These are phyloP conservation scores for Boletus coccyginus DNA, from an alignment of 768 basidiomycete species.

Conservation along the genomic window DNA sequence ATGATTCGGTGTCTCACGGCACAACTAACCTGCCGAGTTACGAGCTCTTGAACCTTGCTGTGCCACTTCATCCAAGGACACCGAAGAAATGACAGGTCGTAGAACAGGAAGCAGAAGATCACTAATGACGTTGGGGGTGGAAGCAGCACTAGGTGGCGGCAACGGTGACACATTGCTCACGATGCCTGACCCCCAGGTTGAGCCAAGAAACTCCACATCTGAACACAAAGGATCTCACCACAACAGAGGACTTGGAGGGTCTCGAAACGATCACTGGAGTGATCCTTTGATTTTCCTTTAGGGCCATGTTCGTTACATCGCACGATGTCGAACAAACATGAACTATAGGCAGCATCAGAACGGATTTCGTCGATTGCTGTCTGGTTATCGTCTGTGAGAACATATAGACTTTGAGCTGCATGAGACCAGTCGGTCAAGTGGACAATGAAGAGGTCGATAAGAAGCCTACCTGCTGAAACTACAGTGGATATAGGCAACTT, in stretches of 20 bases:
- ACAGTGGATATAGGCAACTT: conserved; percentile 70
- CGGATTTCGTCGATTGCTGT: conserved; percentile 67
- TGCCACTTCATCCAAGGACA: conserved; percentile 52
- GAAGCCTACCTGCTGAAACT: conserved; percentile 68
- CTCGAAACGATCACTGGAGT: conserved; percentile 45
- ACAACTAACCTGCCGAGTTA: conserved; percentile 47
- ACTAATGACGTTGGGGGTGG: conserved; percentile 65
- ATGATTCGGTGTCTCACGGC: neutral
- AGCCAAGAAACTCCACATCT: neutral
- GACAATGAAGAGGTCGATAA: neutral
- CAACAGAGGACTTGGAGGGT: conserved; percentile 66
- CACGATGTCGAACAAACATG: conserved; percentile 64
- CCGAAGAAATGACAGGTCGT: conserved; percentile 58
- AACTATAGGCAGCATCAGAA: conserved; percentile 55
- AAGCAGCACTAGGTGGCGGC: conserved; percentile 61
- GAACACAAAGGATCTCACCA: conserved; percentile 43
- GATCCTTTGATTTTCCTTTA: conserved; percentile 42
- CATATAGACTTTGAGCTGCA: conserved; percentile 87
- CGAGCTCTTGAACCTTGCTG: conserved; percentile 49
- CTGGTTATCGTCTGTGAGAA: conserved; percentile 89
- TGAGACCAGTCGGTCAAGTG: neutral
- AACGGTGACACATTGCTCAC: conserved; percentile 75
- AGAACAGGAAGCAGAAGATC: conserved; percentile 72
- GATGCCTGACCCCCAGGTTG: conserved; percentile 48
- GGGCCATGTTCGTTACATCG: conserved; percentile 32